Conservation (phyloP, 2,329 filamentous ascomycete species). For the Paracamarosporium sp. region DNA sequence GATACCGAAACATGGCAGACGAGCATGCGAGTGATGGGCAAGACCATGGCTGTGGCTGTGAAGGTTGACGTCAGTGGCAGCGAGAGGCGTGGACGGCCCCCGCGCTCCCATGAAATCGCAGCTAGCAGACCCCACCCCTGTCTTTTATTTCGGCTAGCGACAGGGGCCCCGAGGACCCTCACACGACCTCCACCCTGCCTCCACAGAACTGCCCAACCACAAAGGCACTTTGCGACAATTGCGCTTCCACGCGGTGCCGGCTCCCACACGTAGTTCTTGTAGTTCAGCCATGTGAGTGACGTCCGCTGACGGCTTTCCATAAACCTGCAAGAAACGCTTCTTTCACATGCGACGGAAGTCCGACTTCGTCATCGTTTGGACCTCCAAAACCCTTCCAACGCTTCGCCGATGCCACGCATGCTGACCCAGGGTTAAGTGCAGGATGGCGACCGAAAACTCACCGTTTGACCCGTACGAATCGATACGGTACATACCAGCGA, state of each 20-base stretch:
- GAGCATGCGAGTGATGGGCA: too few relatives aligned
- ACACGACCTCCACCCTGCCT: not conserved
- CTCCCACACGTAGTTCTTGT: too few relatives aligned
- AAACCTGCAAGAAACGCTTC: not conserved
- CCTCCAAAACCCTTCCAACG: not conserved
- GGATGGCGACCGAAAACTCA: constrained; percentile 19
- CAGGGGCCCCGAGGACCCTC: not conserved
- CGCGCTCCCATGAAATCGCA: not conserved
- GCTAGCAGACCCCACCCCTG: not conserved
- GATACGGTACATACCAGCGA: constrained; percentile 69
- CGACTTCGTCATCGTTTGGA: not conserved
- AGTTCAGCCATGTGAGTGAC: not conserved
- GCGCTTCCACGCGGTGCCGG: not conserved
- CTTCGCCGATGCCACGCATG: not conserved
- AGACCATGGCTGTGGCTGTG: not conserved
- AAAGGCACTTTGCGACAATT: not conserved
- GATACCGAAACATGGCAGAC: not conserved
- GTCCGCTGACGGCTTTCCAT: not conserved
- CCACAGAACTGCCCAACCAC: not conserved
- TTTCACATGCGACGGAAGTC: constrained; percentile 9
- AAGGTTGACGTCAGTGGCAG: not conserved
- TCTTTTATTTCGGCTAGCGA: constrained; percentile 1
- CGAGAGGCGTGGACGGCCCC: not conserved
- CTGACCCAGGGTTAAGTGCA: constrained; percentile 4
- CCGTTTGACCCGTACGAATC: constrained; percentile 35